Base-by-base conservation (phyloP, 306 rosid genomes). In the Cercis canadensis region DNA sequence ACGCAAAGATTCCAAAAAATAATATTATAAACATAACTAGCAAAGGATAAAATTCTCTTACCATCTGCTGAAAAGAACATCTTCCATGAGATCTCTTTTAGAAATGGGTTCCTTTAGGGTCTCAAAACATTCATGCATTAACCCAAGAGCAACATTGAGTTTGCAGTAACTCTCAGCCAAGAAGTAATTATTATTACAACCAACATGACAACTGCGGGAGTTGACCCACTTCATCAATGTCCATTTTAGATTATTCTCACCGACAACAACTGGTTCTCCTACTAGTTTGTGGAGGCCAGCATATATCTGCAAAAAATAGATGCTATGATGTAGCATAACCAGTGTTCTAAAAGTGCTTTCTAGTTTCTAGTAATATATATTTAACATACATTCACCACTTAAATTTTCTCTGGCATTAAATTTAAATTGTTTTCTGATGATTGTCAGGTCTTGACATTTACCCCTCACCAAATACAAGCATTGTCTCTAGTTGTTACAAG, bases 41-140 rank as follows among this genome's bases (percentile, higher is more conserved):
- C 2, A 24, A 74, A 47, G 62, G 67, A 80, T 39, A 61, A 61
- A 36, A 62, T 50, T 53, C 49, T 79, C 90, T 75, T 8, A 88
- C 98, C 91, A 32, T 86, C 83, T 74, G 77, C 87, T 83, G 77
- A 90, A 91, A 59, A 94, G 60, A 60, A 86, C 76, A 58, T 94
- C 92, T 58, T 89, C 97, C 52, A 80, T 57, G 5, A 94, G 80
- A 87, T 94, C 95, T 75, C 83, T 78, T 14, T 57, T 12, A 2
- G 96, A 79, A 33, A 16, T 67, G 64, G 86, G 65, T 47, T 94
- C 97, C 85, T 82, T 77, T 31, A 89, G 76, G n/a, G 96, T 96
- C 83, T 87, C 86, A 61, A 94, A 94, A 75, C 97, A 91, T 75
- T 94, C 97, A 49, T 89, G 97, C 87, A 94, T 87, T 85, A 94